phyloP scores from a whole-genome alignment of 139 green algal genomes.

The Tetraselmis chui region DNA sequence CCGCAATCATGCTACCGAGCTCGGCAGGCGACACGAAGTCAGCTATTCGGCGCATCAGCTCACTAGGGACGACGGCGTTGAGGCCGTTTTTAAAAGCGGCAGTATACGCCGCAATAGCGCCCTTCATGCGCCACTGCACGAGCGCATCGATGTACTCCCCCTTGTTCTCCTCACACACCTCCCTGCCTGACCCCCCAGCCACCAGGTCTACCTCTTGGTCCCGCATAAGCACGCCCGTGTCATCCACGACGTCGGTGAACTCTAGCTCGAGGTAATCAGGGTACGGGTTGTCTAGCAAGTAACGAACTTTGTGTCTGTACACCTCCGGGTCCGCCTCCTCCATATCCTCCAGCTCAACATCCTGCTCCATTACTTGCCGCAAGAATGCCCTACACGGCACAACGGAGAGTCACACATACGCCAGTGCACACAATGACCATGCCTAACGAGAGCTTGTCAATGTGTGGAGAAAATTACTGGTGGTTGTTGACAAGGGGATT shows the following conservation, averaged over 20 bases:
- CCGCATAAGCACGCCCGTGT: neutral
- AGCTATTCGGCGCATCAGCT: constrained; percentile 3
- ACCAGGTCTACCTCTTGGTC: constrained; percentile 5
- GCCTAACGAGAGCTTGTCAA: no score
- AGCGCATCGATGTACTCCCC: constrained; percentile 7
- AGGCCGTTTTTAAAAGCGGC: constrained; percentile 13
- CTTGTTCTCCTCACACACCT: constrained; percentile 6
- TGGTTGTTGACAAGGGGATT: no score
- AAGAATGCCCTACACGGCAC: neutral
- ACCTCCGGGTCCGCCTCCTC: neutral
- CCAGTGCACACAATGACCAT: no score
- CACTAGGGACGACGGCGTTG: neutral
- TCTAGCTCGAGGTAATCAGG: neutral
- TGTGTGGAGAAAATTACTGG: no score
- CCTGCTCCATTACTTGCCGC: neutral
- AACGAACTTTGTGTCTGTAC: neutral
- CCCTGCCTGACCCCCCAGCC: neutral
- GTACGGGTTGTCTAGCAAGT: neutral
- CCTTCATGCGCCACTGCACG: constrained; percentile 12
- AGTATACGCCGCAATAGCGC: neutral
- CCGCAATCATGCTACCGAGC: constrained; percentile 15
- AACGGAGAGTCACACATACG: no score
- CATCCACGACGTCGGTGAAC: neutral
- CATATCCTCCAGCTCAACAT: neutral
- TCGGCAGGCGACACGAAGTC: neutral